These are phyloP conservation scores for Parastagonospora avenae DNA, from an alignment of 2,329 filamentous ascomycete species.

Conservation along the genomic window DNA sequence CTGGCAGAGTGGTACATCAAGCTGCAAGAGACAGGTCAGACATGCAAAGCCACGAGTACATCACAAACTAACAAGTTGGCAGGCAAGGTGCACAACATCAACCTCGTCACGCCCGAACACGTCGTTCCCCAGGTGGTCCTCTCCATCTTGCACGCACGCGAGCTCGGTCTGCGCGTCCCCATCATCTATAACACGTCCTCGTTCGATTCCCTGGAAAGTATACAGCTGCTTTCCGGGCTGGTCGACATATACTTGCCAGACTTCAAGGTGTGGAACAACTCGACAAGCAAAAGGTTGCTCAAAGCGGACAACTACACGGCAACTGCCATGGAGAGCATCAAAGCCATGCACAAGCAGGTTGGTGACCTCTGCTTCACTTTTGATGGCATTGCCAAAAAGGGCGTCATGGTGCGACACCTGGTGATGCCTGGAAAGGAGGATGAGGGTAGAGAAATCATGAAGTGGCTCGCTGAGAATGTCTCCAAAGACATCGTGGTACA, in stretches of 20 bases:
- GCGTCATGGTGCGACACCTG: conserved; percentile 76
- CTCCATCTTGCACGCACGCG: conserved; percentile 73
- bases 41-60: too few relatives aligned
- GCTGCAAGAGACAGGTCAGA: conserved; percentile 65
- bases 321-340: conserved; percentile 76
- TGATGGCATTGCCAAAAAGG: conserved; percentile 80
- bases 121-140: conserved; percentile 83
- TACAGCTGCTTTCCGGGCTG: conserved; percentile 75
- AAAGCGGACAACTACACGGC: conserved; percentile 79
- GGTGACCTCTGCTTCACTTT: conserved; percentile 81
- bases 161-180: conserved; percentile 71
- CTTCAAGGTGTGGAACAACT: conserved; percentile 78
- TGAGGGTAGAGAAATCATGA: conserved; percentile 75
- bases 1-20: conserved; percentile 84
- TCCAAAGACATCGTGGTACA: conserved; percentile 79
- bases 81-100: conserved; percentile 87
- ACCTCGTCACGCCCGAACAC: conserved; percentile 84
- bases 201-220: conserved; percentile 75
- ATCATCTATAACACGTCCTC: conserved; percentile 86
- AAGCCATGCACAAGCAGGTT: conserved; percentile 79
- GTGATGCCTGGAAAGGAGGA: conserved; percentile 83
- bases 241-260: conserved; percentile 88
- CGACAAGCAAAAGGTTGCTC: conserved; percentile 70
- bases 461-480: conserved; percentile 74
- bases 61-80: too few relatives aligned